phyloP scores from a whole-genome alignment of 371 early-diverging fungal species.

The Mortierella sp. region DNA sequence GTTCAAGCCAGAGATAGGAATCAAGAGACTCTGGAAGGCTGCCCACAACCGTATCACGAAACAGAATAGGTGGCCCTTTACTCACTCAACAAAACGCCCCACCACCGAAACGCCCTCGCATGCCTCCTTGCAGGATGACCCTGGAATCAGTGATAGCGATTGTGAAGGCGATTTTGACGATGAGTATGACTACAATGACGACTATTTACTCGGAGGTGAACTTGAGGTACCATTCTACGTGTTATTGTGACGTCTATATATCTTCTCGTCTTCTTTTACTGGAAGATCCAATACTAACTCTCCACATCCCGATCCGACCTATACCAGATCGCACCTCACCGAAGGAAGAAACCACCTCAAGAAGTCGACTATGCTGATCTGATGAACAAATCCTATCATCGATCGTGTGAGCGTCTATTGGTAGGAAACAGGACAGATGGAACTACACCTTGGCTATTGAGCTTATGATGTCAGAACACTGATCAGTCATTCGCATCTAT shows the following conservation, averaged over 20 bases:
- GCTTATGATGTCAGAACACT: too few species aligned
- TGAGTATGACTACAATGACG: neutral
- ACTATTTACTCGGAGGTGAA: conserved; percentile 17
- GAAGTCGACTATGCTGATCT: conserved; percentile 16
- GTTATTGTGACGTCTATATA: neutral
- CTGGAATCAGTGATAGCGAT: neutral
- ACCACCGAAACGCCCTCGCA: too few species aligned
- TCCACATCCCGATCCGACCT: too few species aligned
- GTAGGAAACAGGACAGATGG: neutral
- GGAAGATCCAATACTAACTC: neutral
- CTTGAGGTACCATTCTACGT: conserved; percentile 19
- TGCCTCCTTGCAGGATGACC: too few species aligned
- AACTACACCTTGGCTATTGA: neutral
- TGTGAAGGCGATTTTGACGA: conserved; percentile 7
- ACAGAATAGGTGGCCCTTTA: too few species aligned
- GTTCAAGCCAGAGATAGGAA: too few species aligned
- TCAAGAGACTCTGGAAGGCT: too few species aligned
- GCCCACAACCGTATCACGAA: too few species aligned
- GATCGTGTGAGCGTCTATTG: conserved; percentile 8
- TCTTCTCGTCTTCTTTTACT: neutral
- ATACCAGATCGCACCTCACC: neutral
- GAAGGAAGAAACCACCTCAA: neutral
- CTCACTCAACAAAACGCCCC: too few species aligned
- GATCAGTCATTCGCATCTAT: too few species aligned
- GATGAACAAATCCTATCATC: conserved; percentile 34